Conservation (phyloP, 805 yeast species). For the Candida xyloterini region DNA sequence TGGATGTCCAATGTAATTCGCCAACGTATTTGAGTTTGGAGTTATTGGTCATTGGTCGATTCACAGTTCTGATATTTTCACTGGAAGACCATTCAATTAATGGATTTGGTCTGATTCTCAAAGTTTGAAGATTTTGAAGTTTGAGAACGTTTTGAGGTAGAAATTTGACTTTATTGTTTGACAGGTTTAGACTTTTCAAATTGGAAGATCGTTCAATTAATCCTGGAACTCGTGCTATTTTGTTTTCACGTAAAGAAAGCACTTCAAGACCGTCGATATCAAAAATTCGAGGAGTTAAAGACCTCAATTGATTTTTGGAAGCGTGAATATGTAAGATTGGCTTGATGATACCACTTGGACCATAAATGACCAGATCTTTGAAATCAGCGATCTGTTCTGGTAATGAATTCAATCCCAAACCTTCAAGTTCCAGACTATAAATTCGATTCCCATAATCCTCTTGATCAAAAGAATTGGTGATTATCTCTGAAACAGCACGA, state of each 20-base stretch:
- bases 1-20: conserved; percentile 29
- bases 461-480: conserved; percentile 46
- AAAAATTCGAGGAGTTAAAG: conserved; percentile 49
- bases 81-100: conserved; percentile 28
- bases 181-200: conserved; percentile 50
- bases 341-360: conserved; percentile 31
- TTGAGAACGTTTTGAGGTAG: conserved; percentile 54
- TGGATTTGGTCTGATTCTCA: conserved; percentile 59
- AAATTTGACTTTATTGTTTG: conserved; percentile 47
- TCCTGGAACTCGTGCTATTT: conserved; percentile 45
- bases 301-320: conserved; percentile 45
- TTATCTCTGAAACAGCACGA: conserved; percentile 38
- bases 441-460: conserved; percentile 30
- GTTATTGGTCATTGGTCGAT: conserved; percentile 22
- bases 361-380: conserved; percentile 49
- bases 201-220: conserved; percentile 39
- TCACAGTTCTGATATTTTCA: conserved; percentile 11
- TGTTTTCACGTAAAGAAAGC: conserved; percentile 50
- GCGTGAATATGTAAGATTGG: conserved; percentile 48
- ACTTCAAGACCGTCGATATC: conserved; percentile 49
- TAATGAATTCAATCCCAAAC: conserved; percentile 43
- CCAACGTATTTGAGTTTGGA: conserved; percentile 24
- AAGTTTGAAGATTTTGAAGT: conserved; percentile 38
- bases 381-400: conserved; percentile 61
- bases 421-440: conserved; percentile 46